Evolutionary conservation across 331 rosid genomes (phyloP).

Genomic region (Malus hybrid): DNA sequence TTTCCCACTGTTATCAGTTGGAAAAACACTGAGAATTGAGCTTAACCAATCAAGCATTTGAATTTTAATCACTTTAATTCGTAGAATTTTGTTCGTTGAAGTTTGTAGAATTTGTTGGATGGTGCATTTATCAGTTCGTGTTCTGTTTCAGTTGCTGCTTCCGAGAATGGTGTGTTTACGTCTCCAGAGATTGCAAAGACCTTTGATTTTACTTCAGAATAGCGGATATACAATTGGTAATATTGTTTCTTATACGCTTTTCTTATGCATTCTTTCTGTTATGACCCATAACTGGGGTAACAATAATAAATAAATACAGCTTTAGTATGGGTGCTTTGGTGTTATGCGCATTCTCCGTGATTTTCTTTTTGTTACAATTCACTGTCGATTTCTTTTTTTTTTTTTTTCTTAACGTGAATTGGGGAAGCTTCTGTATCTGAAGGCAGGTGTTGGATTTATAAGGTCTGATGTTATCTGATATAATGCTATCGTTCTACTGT

Average conservation of each 20-base stretch:
- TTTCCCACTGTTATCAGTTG: neutral
- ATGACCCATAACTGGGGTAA: neutral
- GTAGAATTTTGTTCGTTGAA: neutral
- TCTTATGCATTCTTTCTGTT: no score
- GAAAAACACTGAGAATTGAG: neutral
- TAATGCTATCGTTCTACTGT: neutral
- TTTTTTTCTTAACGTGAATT: neutral
- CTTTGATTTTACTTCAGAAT: slow-evolving; percentile 74
- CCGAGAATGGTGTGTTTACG: slow-evolving; percentile 60
- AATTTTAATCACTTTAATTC: neutral
- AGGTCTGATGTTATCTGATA: neutral
- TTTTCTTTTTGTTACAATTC: neutral
- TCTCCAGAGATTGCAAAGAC: slow-evolving; percentile 73
- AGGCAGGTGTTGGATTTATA: no score
- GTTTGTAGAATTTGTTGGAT: neutral
- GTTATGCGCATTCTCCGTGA: neutral
- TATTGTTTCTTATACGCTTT: neutral
- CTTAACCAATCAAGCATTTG: neutral
- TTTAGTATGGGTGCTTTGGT: neutral
- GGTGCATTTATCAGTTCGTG: neutral
- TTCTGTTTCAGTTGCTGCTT: slow-evolving; percentile 55
- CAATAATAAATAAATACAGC: neutral
- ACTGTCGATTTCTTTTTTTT: no score
- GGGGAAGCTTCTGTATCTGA: neutral
- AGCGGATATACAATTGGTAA: slow-evolving; percentile 83